A percentile compares a stretch with the other conserved stretches of the same genome.
Conservation (phyloP, 805 yeast genomes). For the Teunomyces panamensis region DNA sequence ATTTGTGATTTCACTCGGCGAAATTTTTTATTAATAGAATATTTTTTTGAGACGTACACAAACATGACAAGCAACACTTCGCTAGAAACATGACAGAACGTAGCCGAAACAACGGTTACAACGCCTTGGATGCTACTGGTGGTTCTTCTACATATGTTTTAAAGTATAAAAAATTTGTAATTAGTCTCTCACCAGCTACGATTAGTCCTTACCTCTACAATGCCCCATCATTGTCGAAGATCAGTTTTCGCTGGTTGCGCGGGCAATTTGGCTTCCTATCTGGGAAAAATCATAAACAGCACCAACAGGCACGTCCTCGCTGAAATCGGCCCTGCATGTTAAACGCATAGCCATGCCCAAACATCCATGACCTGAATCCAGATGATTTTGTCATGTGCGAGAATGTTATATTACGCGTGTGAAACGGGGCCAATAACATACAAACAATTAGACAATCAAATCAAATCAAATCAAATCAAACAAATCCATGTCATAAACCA, state of each 20-base stretch:
- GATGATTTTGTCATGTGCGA: too few relatives aligned
- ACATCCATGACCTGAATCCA: neutral
- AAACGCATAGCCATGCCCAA: neutral
- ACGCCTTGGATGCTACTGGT: too few relatives aligned
- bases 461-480: neutral
- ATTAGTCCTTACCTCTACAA: too few relatives aligned
- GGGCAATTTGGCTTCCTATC: slow-evolving; percentile 1
- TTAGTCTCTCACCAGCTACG: too few relatives aligned
- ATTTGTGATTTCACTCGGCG: neutral
- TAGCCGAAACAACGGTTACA: too few relatives aligned
- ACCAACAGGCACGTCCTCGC: neutral
- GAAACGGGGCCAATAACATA: neutral
- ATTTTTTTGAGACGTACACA: slow-evolving; percentile 4
- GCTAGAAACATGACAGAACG: neutral
- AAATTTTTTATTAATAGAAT: slow-evolving; percentile 2
- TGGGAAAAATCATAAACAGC: slow-evolving; percentile 1
- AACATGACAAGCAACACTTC: neutral
- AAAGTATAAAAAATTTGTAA: too few relatives aligned
- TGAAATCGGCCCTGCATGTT: neutral
- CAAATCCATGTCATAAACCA: neutral
- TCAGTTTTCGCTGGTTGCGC: slow-evolving; percentile 1
- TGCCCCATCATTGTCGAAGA: neutral
- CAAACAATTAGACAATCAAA: neutral
- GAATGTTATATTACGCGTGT: too few relatives aligned
- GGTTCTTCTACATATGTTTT: too few relatives aligned